These are phyloP conservation scores for Sarcodon sp. DNA, from an alignment of 768 basidiomycete genomes.

Conservation along the genomic window DNA sequence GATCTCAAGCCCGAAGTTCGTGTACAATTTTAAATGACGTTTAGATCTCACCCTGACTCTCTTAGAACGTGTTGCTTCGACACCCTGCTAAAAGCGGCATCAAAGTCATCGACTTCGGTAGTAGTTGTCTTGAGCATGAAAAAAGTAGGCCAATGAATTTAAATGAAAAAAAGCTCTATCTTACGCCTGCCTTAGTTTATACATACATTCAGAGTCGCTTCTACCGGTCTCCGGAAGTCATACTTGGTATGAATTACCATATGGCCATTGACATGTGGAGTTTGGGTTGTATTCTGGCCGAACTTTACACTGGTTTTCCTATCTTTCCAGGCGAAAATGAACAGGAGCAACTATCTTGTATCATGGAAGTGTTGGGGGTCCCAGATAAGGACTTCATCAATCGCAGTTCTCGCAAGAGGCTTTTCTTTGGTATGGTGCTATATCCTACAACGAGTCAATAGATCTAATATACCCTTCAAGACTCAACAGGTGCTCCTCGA, in stretches of 20 bases:
- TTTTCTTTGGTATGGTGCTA: conserved; percentile 78
- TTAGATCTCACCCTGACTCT: not conserved
- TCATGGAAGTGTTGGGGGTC: conserved; percentile 96
- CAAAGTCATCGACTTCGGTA: conserved; percentile 98
- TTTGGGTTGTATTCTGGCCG: conserved; percentile 94
- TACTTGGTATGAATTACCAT: conserved; percentile 97
- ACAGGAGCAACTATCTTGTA: conserved; percentile 94
- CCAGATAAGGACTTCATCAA: conserved; percentile 95
- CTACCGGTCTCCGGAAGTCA: conserved; percentile 99
- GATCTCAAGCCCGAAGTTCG: conserved; percentile 95
- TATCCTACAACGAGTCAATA: not conserved
- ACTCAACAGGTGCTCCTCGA: conserved; percentile 85
- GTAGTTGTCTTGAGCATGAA: conserved; percentile 96
- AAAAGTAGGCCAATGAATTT: conserved; percentile 54
- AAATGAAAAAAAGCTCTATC: not conserved
- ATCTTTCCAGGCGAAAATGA: conserved; percentile 99
- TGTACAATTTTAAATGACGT: conserved; percentile 2
- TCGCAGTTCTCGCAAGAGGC: conserved; percentile 82
- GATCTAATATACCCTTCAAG: conserved; percentile 25
- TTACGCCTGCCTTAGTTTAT: conserved; percentile 52
- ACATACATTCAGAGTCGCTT: conserved; percentile 99
- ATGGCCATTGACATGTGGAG: conserved; percentile 99
- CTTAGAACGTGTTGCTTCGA: conserved; percentile 83
- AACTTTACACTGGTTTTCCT: conserved; percentile 93
- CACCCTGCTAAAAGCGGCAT: conserved; percentile 95